phyloP scores from a whole-genome alignment of 2,329 filamentous ascomycete species.

The Blumeria graminis region DNA sequence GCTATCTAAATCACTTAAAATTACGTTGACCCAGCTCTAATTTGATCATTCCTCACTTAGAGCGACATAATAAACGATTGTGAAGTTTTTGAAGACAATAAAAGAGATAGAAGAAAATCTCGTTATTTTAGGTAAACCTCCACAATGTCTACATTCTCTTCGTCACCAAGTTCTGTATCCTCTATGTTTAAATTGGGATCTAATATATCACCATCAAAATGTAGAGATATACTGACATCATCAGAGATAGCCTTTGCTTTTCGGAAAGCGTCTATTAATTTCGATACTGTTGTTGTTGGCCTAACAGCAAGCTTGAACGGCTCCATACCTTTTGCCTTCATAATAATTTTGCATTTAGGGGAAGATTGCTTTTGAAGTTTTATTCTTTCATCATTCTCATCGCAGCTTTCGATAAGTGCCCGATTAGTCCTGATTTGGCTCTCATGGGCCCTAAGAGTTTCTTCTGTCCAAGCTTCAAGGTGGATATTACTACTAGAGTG shows the following conservation, averaged over 20 bases:
- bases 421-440: constrained; percentile 4
- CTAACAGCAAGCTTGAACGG: constrained; percentile 27
- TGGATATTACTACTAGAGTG: constrained; percentile 33
- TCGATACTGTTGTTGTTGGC: constrained; percentile 32
- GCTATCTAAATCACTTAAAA: too few species aligned
- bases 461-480: constrained; percentile 53
- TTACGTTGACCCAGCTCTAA: too few species aligned
- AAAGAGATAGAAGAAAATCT: neutral
- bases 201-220: constrained; percentile 54
- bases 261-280: constrained; percentile 38
- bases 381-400: constrained; percentile 6
- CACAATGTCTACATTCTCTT: constrained; percentile 48
- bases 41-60: too few species aligned
- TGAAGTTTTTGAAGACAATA: neutral
- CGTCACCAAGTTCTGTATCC: constrained; percentile 48
- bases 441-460: constrained; percentile 24
- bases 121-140: constrained; percentile 29
- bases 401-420: constrained; percentile 7
- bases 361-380: constrained; percentile 10
- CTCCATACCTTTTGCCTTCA: constrained; percentile 27
- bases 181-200: constrained; percentile 33
- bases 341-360: constrained; percentile 23
- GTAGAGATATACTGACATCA: constrained; percentile 31
- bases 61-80: too few species aligned
- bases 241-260: constrained; percentile 24